A percentile compares a stretch with the other conserved stretches of the same genome.
Evolutionary conservation across 1,284 basidiomycete species (phyloP).

Genomic region (Leccinum pseudoinsigne): DNA sequence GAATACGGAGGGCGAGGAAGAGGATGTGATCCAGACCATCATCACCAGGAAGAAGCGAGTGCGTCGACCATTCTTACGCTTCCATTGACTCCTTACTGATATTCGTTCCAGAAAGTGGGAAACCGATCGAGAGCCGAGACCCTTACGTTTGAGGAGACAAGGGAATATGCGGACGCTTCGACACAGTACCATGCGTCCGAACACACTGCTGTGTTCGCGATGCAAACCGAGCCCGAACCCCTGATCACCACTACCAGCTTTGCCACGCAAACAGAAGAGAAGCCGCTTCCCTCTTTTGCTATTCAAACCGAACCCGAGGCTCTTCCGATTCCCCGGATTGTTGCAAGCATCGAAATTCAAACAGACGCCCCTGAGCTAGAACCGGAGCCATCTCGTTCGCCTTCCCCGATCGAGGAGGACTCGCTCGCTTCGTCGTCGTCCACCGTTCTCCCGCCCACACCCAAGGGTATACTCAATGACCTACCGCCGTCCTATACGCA

Average conservation of each 20-base stretch:
- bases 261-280: slow-evolving; percentile 33
- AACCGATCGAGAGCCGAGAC: slow-evolving; percentile 54
- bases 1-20: slow-evolving; percentile 68
- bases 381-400: slow-evolving; percentile 38
- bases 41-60: slow-evolving; percentile 78
- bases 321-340: slow-evolving; percentile 30
- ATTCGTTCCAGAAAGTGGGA: slow-evolving; percentile 56
- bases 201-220: slow-evolving; percentile 40
- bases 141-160: slow-evolving; percentile 61
- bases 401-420: slow-evolving; percentile 46
- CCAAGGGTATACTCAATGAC: slow-evolving; percentile 51
- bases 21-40: slow-evolving; percentile 75
- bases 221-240: slow-evolving; percentile 41
- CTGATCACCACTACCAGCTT: slow-evolving; percentile 22
- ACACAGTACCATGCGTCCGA: slow-evolving; percentile 62
- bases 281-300: slow-evolving; percentile 16
- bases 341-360: slow-evolving; percentile 57
- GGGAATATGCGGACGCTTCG: slow-evolving; percentile 67
- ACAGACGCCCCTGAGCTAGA: slow-evolving; percentile 46
- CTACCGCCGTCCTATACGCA: slow-evolving; percentile 72
- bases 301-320: slow-evolving; percentile 38
- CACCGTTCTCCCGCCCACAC: slow-evolving; percentile 65
- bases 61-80: slow-evolving; percentile 27
- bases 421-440: slow-evolving; percentile 69
- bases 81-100: slow-evolving; percentile 12